A percentile compares a stretch with the other conserved stretches of the same genome.
Evolutionary conservation across 108 stramenopile species (phyloP).

Genomic region (Asterionellopsis glacialis): DNA sequence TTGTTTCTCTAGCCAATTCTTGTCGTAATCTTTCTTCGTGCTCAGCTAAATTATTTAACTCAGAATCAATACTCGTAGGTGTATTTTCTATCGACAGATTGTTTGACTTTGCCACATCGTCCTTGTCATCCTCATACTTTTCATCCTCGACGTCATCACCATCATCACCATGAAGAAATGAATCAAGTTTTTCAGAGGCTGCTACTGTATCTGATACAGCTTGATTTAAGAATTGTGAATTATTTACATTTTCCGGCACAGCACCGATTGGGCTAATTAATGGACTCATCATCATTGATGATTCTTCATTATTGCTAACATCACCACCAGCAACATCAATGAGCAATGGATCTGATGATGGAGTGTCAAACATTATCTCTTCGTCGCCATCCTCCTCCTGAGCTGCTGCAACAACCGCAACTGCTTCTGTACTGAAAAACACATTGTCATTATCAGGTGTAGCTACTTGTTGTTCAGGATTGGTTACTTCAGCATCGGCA

Average conservation of each 20-base stretch:
- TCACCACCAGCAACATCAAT: neutral
- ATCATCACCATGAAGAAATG: slow-evolving; percentile 35
- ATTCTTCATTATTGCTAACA: neutral
- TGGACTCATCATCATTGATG: neutral
- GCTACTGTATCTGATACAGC: too few relatives aligned
- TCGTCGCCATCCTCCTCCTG: too few relatives aligned
- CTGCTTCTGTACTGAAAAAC: too few relatives aligned
- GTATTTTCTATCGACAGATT: neutral
- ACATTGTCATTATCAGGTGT: too few relatives aligned
- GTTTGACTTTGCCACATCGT: neutral
- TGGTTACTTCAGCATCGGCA: neutral
- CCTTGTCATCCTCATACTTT: slow-evolving; percentile 9
- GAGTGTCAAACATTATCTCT: too few relatives aligned
- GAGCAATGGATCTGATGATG: too few relatives aligned
- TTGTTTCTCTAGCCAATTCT: neutral
- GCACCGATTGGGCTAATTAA: slow-evolving; percentile 8
- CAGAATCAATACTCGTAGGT: neutral
- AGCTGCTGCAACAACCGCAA: too few relatives aligned
- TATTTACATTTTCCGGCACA: too few relatives aligned
- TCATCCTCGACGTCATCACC: slow-evolving; percentile 26
- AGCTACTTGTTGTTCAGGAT: too few relatives aligned
- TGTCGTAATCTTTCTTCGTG: neutral
- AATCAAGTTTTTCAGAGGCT: slow-evolving; percentile 19
- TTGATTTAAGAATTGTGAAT: too few relatives aligned
- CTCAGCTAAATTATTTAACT: neutral